Percentiles rank a stretch among this genome's conserved stretches.
Conservation (phyloP, 495 filamentous ascomycete genomes). For the Cenococcum geophilum region DNA sequence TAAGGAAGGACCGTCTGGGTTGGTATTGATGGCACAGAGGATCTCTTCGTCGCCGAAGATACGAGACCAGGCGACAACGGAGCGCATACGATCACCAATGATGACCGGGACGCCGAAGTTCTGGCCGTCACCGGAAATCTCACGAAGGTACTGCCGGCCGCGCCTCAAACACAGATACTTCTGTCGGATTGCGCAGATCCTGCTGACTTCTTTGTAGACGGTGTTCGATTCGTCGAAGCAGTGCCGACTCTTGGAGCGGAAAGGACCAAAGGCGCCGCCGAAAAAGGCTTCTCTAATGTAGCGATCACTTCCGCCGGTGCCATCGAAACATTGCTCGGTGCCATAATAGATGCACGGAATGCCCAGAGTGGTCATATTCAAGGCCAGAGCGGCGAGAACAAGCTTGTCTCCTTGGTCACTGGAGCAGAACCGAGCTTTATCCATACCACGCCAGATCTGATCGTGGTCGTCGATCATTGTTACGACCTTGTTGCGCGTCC, state of each 20-base stretch:
- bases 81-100: conserved; percentile 9
- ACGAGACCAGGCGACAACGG: conserved; percentile 29
- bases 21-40: conserved; percentile 31
- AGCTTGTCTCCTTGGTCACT: conserved; percentile 9
- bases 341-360: conserved; percentile 35
- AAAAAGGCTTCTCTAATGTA: conserved; percentile 33
- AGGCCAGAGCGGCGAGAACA: conserved; percentile 19
- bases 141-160: conserved; percentile 28
- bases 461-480: conserved; percentile 35
- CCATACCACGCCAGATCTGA: conserved; percentile 20
- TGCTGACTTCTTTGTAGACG: conserved; percentile 18
- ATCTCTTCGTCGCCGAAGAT: conserved; percentile 29
- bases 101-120: conserved; percentile 19
- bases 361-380: conserved; percentile 29
- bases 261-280: conserved; percentile 29
- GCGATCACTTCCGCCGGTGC: conserved; percentile 21
- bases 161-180: conserved; percentile 8
- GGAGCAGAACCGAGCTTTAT: conserved; percentile 27
- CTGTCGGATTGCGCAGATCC: conserved; percentile 15
- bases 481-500: conserved; percentile 30
- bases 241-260: conserved; percentile 23
- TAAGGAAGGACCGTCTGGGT: neutral
- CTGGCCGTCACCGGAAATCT: conserved; percentile 25
- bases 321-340: conserved; percentile 30
- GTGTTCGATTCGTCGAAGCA: conserved; percentile 24